A percentile compares a stretch with the other conserved stretches of the same genome.
phyloP scores from a whole-genome alignment of 371 early-diverging fungal species.

The Apophysomyces elegans region DNA sequence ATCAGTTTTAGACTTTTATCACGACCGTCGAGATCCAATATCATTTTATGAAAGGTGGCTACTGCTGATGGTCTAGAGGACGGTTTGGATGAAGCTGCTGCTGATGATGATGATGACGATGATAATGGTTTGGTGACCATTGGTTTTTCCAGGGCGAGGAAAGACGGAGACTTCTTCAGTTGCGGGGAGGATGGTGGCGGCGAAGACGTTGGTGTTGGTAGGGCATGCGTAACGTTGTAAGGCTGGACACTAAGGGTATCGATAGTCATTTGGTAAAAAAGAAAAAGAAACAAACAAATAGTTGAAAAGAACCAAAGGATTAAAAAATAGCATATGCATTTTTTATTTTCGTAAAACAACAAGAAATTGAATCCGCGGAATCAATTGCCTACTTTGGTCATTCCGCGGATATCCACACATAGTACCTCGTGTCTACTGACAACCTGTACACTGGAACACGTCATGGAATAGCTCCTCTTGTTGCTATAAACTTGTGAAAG shows the following conservation, averaged over 20 bases:
- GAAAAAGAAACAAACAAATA: conserved; percentile 13
- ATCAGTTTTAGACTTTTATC: conserved; percentile 84
- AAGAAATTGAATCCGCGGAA: conserved; percentile 1
- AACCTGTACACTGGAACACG: background rate
- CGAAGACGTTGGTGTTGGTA: conserved; percentile 31
- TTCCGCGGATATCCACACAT: conserved; percentile 16
- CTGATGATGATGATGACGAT: background rate
- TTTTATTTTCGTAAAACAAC: conserved; percentile 3
- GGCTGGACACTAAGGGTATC: background rate
- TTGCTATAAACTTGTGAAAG: background rate
- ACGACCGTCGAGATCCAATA: conserved; percentile 74
- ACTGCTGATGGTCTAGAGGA: background rate
- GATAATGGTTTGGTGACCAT: conserved; percentile 8
- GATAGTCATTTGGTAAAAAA: conserved; percentile 10
- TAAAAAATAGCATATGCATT: conserved; percentile 3
- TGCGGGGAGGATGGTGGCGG: conserved; percentile 22
- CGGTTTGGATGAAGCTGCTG: background rate
- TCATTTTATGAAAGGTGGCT: conserved; percentile 30
- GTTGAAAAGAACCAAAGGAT: conserved; percentile 4
- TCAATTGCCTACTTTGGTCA: conserved; percentile 4
- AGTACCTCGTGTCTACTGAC: conserved; percentile 9
- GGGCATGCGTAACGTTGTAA: conserved; percentile 9
- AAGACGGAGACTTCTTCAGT: conserved; percentile 10
- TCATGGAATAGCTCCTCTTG: too few relatives aligned
- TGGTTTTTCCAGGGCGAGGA: conserved; percentile 2